A percentile compares a stretch with the other conserved stretches of the same genome.
These are phyloP conservation scores for Poa annua DNA, from an alignment of 176 grass and related monocot genomes.

Conservation along the genomic window DNA sequence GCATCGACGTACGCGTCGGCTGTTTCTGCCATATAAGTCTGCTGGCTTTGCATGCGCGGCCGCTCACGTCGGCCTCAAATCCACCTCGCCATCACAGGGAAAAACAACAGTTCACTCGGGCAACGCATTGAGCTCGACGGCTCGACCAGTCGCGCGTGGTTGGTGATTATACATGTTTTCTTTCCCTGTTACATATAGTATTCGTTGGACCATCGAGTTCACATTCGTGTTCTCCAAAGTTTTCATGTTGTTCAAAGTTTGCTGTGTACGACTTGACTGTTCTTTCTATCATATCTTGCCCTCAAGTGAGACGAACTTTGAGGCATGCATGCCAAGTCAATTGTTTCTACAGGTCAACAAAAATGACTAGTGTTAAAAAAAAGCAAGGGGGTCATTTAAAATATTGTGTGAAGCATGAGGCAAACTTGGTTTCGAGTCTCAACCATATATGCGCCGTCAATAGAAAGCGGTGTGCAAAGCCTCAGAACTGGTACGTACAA, in stretches of 20 bases:
- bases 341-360: background rate
- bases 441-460: background rate
- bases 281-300: background rate
- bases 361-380: background rate
- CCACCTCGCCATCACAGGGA: background rate
- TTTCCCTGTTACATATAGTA: background rate
- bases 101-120: background rate
- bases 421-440: background rate
- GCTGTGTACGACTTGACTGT: too few species aligned
- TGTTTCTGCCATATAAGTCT: background rate
- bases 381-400: background rate
- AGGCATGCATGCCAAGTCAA: background rate
- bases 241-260: background rate
- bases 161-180: background rate
- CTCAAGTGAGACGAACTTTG: background rate
- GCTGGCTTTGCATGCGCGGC: background rate
- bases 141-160: too few species aligned
- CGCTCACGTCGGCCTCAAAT: background rate
- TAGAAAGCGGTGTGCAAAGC: background rate
- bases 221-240: background rate
- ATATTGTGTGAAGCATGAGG: background rate
- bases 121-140: background rate
- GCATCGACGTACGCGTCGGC: background rate
- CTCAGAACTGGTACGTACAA: background rate
- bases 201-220: background rate